A percentile compares a stretch with the other conserved stretches of the same genome.
phyloP scores from a whole-genome alignment of 83 land plant genomes.

The Diphasiastrum complanatum region DNA sequence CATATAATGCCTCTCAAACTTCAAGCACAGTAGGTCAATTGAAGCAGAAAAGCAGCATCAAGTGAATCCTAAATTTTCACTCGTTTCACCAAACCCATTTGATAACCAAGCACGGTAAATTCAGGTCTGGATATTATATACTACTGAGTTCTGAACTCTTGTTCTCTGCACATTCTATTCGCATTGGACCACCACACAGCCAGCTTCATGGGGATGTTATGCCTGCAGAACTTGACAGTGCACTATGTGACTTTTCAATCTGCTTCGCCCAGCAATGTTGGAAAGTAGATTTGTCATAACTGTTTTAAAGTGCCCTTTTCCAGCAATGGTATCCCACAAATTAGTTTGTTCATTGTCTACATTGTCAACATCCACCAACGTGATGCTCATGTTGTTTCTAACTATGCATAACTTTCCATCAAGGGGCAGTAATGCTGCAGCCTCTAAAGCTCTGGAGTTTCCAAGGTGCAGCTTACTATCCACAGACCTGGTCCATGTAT shows the following conservation, averaged over 20 bases:
- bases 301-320: slow-evolving; percentile 55
- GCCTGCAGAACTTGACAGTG: slow-evolving; percentile 75
- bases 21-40: no score
- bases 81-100: no score
- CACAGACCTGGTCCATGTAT: slow-evolving; percentile 45
- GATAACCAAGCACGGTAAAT: no score
- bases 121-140: no score
- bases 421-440: slow-evolving; percentile 41
- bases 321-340: slow-evolving; percentile 61
- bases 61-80: no score
- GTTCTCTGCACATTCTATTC: no score
- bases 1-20: no score
- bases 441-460: slow-evolving; percentile 47
- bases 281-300: slow-evolving; percentile 62
- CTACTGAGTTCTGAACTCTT: no score
- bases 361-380: slow-evolving; percentile 46
- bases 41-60: no score
- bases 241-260: slow-evolving; percentile 56
- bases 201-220: no score
- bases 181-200: no score
- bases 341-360: slow-evolving; percentile 36
- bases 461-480: slow-evolving; percentile 54
- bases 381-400: slow-evolving; percentile 51
- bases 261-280: slow-evolving; percentile 50
- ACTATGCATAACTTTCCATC: slow-evolving; percentile 46